Evolutionary conservation across 495 filamentous ascomycete species (phyloP).

Genomic region (Lophiotrema nucula): DNA sequence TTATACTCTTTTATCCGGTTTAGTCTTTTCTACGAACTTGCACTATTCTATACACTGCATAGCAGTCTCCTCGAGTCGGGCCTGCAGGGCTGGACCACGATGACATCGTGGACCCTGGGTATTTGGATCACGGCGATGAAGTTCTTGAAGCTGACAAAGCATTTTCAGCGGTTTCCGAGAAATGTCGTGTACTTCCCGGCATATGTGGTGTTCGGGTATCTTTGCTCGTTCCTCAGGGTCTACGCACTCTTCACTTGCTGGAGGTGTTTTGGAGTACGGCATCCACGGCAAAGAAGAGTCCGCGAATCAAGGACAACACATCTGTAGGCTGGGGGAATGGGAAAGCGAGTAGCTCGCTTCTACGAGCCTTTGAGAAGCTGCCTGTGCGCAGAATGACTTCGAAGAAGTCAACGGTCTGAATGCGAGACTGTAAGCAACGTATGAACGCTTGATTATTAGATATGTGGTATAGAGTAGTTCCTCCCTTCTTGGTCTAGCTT

Average conservation of each 20-base stretch:
- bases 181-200: slow-evolving; percentile 68
- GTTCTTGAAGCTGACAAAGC: slow-evolving; percentile 70
- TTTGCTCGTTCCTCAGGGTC: slow-evolving; percentile 75
- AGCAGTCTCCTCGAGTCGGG: not conserved
- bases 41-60: not conserved
- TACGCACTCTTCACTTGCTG: slow-evolving; percentile 62
- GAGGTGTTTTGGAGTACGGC: too few species aligned
- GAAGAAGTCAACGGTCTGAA: too few species aligned
- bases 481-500: too few species aligned
- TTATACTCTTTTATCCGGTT: not conserved
- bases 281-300: too few species aligned
- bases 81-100: not conserved
- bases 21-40: not conserved
- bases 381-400: too few species aligned
- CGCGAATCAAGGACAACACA: too few species aligned
- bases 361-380: too few species aligned
- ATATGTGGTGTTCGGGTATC: slow-evolving; percentile 75
- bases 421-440: too few species aligned
- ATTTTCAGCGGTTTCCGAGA: slow-evolving; percentile 67
- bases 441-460: too few species aligned
- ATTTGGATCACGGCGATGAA: slow-evolving; percentile 70
- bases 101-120: slow-evolving; percentile 52
- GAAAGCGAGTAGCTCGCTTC: too few species aligned
- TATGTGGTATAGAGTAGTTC: too few species aligned
- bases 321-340: too few species aligned